A percentile compares a stretch with the other conserved stretches of the same genome.
phyloP scores from a whole-genome alignment of 2,329 filamentous ascomycete genomes.

The Botrytis tulipae region DNA sequence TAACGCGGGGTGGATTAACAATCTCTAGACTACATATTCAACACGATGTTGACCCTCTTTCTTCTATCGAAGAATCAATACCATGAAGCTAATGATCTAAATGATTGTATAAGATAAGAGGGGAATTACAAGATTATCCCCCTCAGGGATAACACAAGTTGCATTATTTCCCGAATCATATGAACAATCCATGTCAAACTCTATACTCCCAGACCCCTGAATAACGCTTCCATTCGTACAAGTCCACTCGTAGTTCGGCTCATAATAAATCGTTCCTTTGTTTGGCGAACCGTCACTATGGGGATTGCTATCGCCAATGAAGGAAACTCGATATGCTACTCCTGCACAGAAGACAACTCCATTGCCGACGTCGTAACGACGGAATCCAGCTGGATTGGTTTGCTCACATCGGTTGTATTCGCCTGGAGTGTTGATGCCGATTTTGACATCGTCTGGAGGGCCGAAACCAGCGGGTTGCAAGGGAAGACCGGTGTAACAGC shows the following conservation, averaged over 20 bases:
- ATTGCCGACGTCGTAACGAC: background rate
- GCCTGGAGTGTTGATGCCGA: background rate
- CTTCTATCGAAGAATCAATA: background rate
- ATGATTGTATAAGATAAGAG: background rate
- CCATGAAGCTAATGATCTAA: background rate
- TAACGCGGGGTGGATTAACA: background rate
- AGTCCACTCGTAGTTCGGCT: background rate
- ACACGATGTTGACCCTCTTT: background rate
- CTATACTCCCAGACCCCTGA: background rate
- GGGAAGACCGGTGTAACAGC: background rate
- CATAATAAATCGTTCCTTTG: background rate
- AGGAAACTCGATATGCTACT: background rate
- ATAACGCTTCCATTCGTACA: constrained; percentile 8
- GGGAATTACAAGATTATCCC: background rate
- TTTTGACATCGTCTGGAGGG: background rate
- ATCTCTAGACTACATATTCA: background rate
- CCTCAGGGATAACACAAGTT: background rate
- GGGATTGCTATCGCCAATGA: background rate
- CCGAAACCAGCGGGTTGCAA: background rate
- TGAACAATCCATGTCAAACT: constrained; percentile 1
- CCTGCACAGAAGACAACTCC: constrained; percentile 2
- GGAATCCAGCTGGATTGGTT: background rate
- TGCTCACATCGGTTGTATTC: background rate
- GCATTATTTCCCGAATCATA: constrained; percentile 1
- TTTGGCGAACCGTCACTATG: background rate